Evolutionary conservation across 208 protist species (phyloP), one percentile per base, ranked within the genome.

Genomic region (Crithidia expoeki): DNA sequence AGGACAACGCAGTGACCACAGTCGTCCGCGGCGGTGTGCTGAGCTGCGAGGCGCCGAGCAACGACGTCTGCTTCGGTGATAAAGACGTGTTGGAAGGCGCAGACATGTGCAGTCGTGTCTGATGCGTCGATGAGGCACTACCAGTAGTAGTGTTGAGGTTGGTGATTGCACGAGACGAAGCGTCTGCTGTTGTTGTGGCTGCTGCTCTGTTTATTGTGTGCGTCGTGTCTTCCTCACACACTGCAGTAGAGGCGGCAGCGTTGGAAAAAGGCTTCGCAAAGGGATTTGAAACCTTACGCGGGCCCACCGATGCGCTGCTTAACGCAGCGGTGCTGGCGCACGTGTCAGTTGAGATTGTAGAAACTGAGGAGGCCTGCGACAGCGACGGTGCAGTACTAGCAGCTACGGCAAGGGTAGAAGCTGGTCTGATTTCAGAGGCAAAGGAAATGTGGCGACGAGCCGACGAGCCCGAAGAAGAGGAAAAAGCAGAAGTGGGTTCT

Each of bases 221-320:
- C 27, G 52, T 38, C 30, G 1, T 27, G 25, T 30, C 1, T 34
- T 7, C 64, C 4, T 7, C 52, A 4, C 5, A 34, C 33, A 14
- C 9, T 16, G n/a, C 14, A 12, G 36, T 12, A 40, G 36, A 12
- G 2, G 67, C 51, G 11, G 27, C n/a, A n/a, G 50, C 19, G 16
- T 28, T 36, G 7, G 58, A 51, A 7, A 56, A 12, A 23, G 82
- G 40, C 42, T 65, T 73, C 2, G 65, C 72, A 73, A 89, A 89
- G 2, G 84, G 84, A 33, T 89, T 86, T 36, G 42, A 34, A n/a
- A 77, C 50, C 38, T 79, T 84, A 34, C 38, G 75, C 14, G 57
- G 16, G 12, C 27, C 47, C 0, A 21, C 40, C 4, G 27, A 7
- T 17, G 28, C 9, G 23, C 36, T 16, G 21, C 52, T 11, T 2